Percentiles rank a stretch among this genome's conserved stretches.
These are phyloP conservation scores for Barnettozyma vustinii DNA, from an alignment of 805 yeast genomes.

Conservation along the genomic window DNA sequence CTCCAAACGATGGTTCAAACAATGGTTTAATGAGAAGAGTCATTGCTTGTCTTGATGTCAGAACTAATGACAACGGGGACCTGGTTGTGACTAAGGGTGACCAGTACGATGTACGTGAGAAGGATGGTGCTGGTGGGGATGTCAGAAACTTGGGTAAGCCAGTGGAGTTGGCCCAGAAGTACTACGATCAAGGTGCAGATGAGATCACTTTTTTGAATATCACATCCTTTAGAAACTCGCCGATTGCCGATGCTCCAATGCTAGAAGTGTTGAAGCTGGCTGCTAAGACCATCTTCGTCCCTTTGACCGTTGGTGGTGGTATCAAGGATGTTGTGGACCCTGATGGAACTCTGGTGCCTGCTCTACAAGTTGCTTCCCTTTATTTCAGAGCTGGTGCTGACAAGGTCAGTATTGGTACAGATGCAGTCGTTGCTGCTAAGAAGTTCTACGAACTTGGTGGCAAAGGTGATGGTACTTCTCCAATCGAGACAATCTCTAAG, in stretches of 20 bases:
- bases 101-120: conserved; percentile 94
- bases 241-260: conserved; percentile 92
- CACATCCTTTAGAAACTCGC: conserved; percentile 93
- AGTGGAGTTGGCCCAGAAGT: conserved; percentile 85
- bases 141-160: conserved; percentile 97
- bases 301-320: conserved; percentile 98
- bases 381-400: conserved; percentile 98
- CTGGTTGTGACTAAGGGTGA: conserved; percentile 98
- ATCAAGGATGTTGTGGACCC: conserved; percentile 88
- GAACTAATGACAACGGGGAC: conserved; percentile 91
- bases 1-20: conserved; percentile 35
- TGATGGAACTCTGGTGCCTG: conserved; percentile 72
- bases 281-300: conserved; percentile 90
- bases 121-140: conserved; percentile 43
- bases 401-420: conserved; percentile 96
- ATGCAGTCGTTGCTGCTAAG: conserved; percentile 91
- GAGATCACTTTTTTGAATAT: conserved; percentile 93
- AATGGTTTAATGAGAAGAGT: conserved; percentile 82
- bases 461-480: conserved; percentile 65
- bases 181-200: conserved; percentile 93
- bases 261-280: conserved; percentile 77
- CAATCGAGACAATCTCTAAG: conserved; percentile 88
- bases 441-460: conserved; percentile 56
- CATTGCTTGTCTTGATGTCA: conserved; percentile 95
- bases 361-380: conserved; percentile 83